These are phyloP conservation scores for Huntiella abstrusa DNA, from an alignment of 2,329 filamentous ascomycete species.

Conservation along the genomic window DNA sequence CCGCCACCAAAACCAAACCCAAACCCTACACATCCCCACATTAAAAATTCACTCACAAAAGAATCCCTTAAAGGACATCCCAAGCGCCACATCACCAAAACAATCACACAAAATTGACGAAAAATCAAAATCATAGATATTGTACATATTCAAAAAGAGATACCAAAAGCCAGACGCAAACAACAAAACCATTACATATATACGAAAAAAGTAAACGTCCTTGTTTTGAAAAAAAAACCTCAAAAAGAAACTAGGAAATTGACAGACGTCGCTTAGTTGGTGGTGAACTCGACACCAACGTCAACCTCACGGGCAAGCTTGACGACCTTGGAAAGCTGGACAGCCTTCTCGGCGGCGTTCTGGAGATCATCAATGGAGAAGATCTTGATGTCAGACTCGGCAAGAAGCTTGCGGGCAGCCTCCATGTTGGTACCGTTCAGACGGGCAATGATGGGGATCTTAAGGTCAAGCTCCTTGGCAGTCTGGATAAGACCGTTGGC, in stretches of 20 bases:
- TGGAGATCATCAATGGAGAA: conserved; percentile 98
- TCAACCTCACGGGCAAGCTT: conserved; percentile 98
- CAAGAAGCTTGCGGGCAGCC: conserved; percentile 77
- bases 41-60: not conserved
- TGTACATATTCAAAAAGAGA: conserved; percentile 6
- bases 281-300: conserved; percentile 84
- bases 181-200: conserved; percentile 5
- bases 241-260: too few relatives aligned
- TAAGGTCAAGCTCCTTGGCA: conserved; percentile 82
- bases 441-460: conserved; percentile 90
- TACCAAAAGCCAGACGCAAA: conserved; percentile 5
- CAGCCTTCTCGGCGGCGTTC: conserved; percentile 89
- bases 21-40: not conserved
- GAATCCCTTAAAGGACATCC: not conserved
- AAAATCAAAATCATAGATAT: conserved; percentile 7
- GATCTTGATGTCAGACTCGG: conserved; percentile 97
- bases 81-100: conserved; percentile 3
- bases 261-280: conserved; percentile 45
- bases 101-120: not conserved
- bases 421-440: conserved; percentile 98
- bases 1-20: not conserved
- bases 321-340: conserved; percentile 97
- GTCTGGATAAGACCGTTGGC: conserved; percentile 91
- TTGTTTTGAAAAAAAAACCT: not conserved
- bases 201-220: not conserved